A percentile compares a stretch with the other conserved stretches of the same genome.
Conservation (phyloP, 768 basidiomycete genomes). For the Chalciporus pseudorubinellus region DNA sequence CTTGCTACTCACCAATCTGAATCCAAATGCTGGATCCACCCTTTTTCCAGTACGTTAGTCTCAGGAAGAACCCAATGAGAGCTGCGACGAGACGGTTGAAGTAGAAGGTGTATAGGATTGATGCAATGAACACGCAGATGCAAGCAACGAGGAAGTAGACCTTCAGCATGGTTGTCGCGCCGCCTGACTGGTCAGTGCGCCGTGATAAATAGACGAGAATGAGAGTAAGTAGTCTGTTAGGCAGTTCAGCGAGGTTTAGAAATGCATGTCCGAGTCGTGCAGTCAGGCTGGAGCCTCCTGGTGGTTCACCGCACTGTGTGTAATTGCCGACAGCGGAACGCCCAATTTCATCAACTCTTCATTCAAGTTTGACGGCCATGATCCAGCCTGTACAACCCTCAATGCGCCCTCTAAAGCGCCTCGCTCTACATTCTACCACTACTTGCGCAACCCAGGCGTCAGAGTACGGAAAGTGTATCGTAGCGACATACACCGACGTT, state of each 20-base stretch:
- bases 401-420: conserved; percentile 51
- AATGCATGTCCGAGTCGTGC: no score
- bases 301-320: not conserved
- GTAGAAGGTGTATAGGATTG: conserved; percentile 83
- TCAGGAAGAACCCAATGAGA: conserved; percentile 61
- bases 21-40: conserved; percentile 79
- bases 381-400: conserved; percentile 30
- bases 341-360: not conserved
- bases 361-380: not conserved
- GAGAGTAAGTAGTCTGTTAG: not conserved
- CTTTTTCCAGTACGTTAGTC: conserved; percentile 76
- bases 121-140: conserved; percentile 50
- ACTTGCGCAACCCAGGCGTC: conserved; percentile 73
- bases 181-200: not conserved
- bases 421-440: conserved; percentile 69
- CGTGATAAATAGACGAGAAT: not conserved
- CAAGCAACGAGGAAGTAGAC: conserved; percentile 61
- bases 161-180: conserved; percentile 48
- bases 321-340: not conserved
- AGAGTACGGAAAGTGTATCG: conserved; percentile 86
- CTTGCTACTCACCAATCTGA: conserved; percentile 59
- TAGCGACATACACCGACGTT: conserved; percentile 79
- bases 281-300: no score
- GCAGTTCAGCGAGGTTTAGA: conserved; percentile 1
- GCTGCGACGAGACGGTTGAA: conserved; percentile 83